Percentiles rank a stretch among this genome's conserved stretches.
phyloP scores from a whole-genome alignment of 495 filamentous ascomycete genomes.

The Copromyces sp. region DNA sequence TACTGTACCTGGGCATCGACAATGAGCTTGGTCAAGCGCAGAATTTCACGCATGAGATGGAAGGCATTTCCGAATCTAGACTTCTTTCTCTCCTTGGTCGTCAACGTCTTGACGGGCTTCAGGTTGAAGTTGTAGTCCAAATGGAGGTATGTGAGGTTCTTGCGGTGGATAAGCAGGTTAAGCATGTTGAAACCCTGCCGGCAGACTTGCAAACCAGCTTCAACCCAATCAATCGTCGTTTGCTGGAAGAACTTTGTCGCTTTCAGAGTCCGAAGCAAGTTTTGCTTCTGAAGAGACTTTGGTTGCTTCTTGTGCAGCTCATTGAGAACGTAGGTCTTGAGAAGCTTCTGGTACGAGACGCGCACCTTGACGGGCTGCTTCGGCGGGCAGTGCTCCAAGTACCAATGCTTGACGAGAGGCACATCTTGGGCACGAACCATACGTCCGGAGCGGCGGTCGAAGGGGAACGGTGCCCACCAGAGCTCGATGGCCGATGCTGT shows the following conservation, averaged over 20 bases:
- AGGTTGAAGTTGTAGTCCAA: slow-evolving; percentile 99
- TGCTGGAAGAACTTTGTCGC: slow-evolving; percentile 99
- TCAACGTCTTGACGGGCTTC: slow-evolving; percentile 97
- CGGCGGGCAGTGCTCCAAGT: slow-evolving; percentile 85
- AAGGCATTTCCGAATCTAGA: slow-evolving; percentile 99
- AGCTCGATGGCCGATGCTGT: slow-evolving; percentile 87
- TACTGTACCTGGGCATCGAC: slow-evolving; percentile 99
- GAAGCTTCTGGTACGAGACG: slow-evolving; percentile 97
- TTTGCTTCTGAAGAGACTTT: slow-evolving; percentile 92
- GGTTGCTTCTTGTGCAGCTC: slow-evolving; percentile 90
- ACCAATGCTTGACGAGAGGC: slow-evolving; percentile 96
- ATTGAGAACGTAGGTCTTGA: slow-evolving; percentile 95
- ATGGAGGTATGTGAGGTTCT: slow-evolving; percentile 98
- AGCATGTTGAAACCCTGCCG: slow-evolving; percentile 99
- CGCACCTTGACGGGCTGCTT: slow-evolving; percentile 90
- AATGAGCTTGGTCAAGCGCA: slow-evolving; percentile 95
- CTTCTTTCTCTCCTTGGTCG: slow-evolving; percentile 99
- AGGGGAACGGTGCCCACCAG: slow-evolving; percentile 98
- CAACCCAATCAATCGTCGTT: slow-evolving; percentile 98
- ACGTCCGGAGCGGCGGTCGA: slow-evolving; percentile 90
- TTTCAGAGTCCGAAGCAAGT: slow-evolving; percentile 79
- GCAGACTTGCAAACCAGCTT: slow-evolving; percentile 96
- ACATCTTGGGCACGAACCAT: slow-evolving; percentile 98
- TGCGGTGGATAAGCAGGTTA: slow-evolving; percentile 93
- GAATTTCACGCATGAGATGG: slow-evolving; percentile 97